These are phyloP conservation scores for Hanseniaspora thailandica DNA, from an alignment of 805 yeast species.

Conservation along the genomic window DNA sequence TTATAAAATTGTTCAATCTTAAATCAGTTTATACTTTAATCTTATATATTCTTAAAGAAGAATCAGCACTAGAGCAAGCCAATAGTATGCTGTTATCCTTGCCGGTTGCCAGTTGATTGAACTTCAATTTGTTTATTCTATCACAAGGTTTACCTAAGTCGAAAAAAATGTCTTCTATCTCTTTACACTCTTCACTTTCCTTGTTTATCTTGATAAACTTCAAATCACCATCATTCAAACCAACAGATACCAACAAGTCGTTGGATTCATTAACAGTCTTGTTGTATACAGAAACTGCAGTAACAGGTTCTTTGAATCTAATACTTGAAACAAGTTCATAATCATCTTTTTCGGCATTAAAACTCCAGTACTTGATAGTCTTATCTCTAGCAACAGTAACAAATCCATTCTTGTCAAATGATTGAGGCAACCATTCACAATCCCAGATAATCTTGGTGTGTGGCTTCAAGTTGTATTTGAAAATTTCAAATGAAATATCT, in stretches of 20 bases:
- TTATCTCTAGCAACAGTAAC: conserved; percentile 83
- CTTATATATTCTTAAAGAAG: conserved; percentile 36
- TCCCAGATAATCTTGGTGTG: conserved; percentile 94
- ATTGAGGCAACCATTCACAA: conserved; percentile 68
- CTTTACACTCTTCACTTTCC: conserved; percentile 23
- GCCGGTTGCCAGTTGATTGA: conserved; percentile 32
- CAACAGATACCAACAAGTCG: conserved; percentile 41
- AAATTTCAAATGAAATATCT: conserved; percentile 29
- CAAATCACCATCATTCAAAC: conserved; percentile 59
- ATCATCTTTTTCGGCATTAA: conserved; percentile 29
- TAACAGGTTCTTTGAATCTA: conserved; percentile 49
- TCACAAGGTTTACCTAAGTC: conserved; percentile 43
- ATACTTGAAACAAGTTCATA: conserved; percentile 31
- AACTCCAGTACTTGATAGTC: conserved; percentile 60
- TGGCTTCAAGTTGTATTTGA: conserved; percentile 49
- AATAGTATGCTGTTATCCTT: conserved; percentile 28
- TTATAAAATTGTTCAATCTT: not conserved
- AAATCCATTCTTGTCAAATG: conserved; percentile 36
- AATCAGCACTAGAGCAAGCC: conserved; percentile 57
- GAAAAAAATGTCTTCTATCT: conserved; percentile 29
- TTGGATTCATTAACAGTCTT: conserved; percentile 21
- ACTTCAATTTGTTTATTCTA: conserved; percentile 49
- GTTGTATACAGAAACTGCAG: conserved; percentile 48
- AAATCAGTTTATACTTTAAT: not conserved
- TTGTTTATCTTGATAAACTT: conserved; percentile 32